Percentiles rank a stretch among this genome's conserved stretches.
phyloP scores from a whole-genome alignment of 805 yeast genomes.

The Scheffersomyces amazonensis region DNA sequence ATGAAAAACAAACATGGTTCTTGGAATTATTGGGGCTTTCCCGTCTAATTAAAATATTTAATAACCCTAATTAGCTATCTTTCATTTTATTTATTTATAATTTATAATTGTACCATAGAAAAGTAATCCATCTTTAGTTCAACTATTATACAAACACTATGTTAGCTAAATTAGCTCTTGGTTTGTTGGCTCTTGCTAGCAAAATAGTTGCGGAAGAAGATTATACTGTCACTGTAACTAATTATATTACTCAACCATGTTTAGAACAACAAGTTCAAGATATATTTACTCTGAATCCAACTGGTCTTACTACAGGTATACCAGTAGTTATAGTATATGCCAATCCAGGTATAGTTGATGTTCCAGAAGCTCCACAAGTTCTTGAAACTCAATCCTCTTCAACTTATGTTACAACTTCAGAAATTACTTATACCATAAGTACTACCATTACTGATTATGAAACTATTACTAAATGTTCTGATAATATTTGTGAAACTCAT shows the following conservation, averaged over 20 bases:
- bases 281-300: conserved; percentile 16
- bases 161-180: neutral
- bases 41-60: too few relatives aligned
- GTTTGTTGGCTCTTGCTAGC: conserved; percentile 1
- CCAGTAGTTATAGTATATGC: conserved; percentile 28
- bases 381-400: conserved; percentile 2
- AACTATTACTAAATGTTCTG: conserved; percentile 14
- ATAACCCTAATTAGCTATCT: too few relatives aligned
- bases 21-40: too few relatives aligned
- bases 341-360: neutral
- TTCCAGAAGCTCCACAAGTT: conserved; percentile 3
- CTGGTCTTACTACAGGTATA: conserved; percentile 21
- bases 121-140: too few relatives aligned
- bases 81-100: too few relatives aligned
- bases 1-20: too few relatives aligned
- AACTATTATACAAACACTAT: too few relatives aligned
- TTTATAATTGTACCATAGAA: too few relatives aligned
- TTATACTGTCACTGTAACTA: conserved; percentile 23
- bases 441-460: conserved; percentile 11
- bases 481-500: conserved; percentile 8
- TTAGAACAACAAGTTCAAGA: conserved; percentile 14
- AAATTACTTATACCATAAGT: conserved; percentile 16
- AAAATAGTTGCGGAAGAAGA: conserved; percentile 9
- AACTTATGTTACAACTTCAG: conserved; percentile 15
- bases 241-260: conserved; percentile 22